Percentiles rank a stretch among this genome's conserved stretches.
Conservation (phyloP, 768 basidiomycete genomes). For the Clitopilus passeckerianus region DNA sequence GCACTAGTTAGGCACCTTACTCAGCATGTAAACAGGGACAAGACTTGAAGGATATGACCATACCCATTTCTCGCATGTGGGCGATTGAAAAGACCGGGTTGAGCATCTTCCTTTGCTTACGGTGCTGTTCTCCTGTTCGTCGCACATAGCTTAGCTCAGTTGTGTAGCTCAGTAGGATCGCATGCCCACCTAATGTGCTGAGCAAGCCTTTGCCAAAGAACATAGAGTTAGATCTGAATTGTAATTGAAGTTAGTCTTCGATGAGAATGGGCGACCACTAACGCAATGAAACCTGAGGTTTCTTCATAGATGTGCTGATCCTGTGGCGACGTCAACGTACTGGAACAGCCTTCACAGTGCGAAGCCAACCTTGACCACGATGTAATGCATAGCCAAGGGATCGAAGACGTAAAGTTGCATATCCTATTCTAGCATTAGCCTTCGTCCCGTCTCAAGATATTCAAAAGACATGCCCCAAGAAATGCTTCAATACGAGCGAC, state of each 20-base stretch:
- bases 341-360: background rate
- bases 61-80: conserved; percentile 24
- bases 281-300: conserved; percentile 27
- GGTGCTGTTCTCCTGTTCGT: conserved; percentile 11
- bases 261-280: background rate
- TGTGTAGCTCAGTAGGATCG: background rate
- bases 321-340: conserved; percentile 1
- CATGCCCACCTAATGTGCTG: conserved; percentile 3
- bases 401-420: conserved; percentile 27
- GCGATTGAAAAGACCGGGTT: conserved; percentile 32
- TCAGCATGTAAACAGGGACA: background rate
- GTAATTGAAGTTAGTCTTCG: background rate
- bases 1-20: conserved; percentile 5
- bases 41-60: background rate
- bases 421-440: background rate
- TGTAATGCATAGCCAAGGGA: conserved; percentile 29
- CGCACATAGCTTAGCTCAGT: background rate
- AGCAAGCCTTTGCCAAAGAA: conserved; percentile 5
- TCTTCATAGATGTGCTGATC: conserved; percentile 28
- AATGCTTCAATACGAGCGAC: conserved; percentile 13
- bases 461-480: conserved; percentile 9
- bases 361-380: conserved; percentile 27
- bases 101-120: conserved; percentile 29
- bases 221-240: conserved; percentile 1
- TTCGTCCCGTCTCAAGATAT: background rate